Evolutionary conservation across 2,329 filamentous ascomycete species (phyloP).

Genomic region (Fonsecaea nubica): DNA sequence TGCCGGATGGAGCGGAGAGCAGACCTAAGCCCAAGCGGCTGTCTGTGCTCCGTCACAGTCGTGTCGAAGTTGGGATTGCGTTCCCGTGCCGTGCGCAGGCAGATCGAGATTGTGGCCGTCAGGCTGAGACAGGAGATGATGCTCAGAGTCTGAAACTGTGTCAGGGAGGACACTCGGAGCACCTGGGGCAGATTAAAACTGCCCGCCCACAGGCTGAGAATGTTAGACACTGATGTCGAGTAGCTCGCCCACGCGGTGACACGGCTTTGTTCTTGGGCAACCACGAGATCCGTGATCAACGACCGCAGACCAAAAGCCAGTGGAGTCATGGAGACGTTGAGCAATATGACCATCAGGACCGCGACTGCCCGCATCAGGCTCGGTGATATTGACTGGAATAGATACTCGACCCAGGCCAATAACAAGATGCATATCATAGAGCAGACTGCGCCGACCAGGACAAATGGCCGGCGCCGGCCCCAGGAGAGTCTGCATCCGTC

Average conservation of each 20-base stretch:
- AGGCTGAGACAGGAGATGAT: constrained; percentile 2
- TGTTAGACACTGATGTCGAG: constrained; percentile 2
- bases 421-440: constrained; percentile 6
- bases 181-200: constrained; percentile 4
- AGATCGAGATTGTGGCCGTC: neutral
- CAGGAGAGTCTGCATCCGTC: neutral
- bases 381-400: neutral
- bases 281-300: constrained; percentile 7
- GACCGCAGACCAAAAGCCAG: constrained; percentile 12
- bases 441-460: neutral
- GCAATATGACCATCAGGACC: constrained; percentile 1
- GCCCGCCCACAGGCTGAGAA: constrained; percentile 1
- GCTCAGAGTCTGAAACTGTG: constrained; percentile 5
- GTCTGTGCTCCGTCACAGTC: too few species aligned
- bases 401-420: constrained; percentile 5
- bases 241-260: constrained; percentile 7
- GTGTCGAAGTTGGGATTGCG: neutral
- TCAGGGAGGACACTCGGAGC: neutral
- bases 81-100: neutral
- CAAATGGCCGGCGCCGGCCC: constrained; percentile 2
- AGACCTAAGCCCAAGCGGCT: neutral
- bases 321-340: constrained; percentile 12
- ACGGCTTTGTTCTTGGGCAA: constrained; percentile 5
- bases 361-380: neutral
- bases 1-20: neutral